Evolutionary conservation across 2,329 filamentous ascomycete species (phyloP).

Genomic region (Colletotrichum karsti): DNA sequence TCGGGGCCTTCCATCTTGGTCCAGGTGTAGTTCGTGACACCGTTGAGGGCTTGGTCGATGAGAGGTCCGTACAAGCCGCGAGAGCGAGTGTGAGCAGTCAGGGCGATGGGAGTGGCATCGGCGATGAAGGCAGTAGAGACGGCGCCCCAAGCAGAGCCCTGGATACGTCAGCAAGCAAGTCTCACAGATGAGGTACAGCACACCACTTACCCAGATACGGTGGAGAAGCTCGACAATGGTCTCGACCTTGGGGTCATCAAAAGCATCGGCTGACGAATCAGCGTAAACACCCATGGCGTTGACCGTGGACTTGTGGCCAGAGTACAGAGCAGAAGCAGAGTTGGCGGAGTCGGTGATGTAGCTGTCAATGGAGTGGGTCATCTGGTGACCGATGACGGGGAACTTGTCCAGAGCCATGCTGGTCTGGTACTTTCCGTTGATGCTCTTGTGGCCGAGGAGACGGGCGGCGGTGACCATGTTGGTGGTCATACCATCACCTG

Average conservation of each 20-base stretch:
- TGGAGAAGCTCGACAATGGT: conserved; percentile 82
- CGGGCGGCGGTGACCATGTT: conserved; percentile 84
- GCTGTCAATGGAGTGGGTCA: conserved; percentile 86
- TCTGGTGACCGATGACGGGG: conserved; percentile 86
- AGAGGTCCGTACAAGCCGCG: conserved; percentile 76
- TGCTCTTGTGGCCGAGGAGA: conserved; percentile 80
- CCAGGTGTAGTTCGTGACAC: conserved; percentile 84
- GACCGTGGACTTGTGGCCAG: conserved; percentile 84
- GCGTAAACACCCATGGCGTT: conserved; percentile 83
- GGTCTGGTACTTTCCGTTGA: conserved; percentile 86
- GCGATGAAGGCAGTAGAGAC: conserved; percentile 85
- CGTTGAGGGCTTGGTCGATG: conserved; percentile 80
- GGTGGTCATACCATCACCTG: conserved; percentile 70
- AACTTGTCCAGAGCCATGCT: conserved; percentile 83
- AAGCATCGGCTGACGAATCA: conserved; percentile 76
- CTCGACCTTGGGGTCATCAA: conserved; percentile 89
- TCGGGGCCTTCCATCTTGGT: conserved; percentile 78
- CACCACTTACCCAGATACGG: conserved; percentile 69
- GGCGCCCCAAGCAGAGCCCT: conserved; percentile 66
- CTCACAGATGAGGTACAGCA: conserved; percentile 33
- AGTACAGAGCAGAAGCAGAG: conserved; percentile 82
- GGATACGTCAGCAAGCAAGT: not conserved
- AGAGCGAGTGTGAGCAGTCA: conserved; percentile 76
- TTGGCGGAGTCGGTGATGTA: conserved; percentile 92
- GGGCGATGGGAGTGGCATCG: conserved; percentile 82